Evolutionary conservation across 1,284 basidiomycete genomes (phyloP), one percentile per base, ranked within the genome.

Genomic region (Leccinum fuscescens): DNA sequence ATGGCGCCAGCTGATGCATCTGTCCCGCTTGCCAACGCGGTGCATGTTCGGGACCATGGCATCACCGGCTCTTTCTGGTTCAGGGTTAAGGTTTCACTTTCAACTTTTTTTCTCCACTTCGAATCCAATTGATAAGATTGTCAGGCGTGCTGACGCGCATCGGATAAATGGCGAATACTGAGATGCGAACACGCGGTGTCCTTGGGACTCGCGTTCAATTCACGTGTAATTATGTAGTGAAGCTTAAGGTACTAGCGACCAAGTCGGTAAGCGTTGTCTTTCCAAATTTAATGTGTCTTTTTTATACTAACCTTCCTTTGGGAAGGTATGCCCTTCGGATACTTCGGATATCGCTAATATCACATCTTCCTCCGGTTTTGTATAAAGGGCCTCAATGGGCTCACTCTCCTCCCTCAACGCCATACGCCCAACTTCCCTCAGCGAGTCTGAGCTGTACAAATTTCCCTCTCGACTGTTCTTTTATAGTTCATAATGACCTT

Each of bases 181-280:
- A 60, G 54, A 61, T 64, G 50, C 55, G 51, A 64, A 56, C 56
- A 65, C 62, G 53, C 62, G 71, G 71, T 74, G 71, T 65, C 73
- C 56, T 66, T 67, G 72, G 65, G 63, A 15, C 56, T 20, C 31
- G 24, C 29, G n/a, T 53, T 27, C 24, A 27, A 27, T 27, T 60
- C 73, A 63, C 69, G 70, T 68, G 71, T 67, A 68, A 55, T 50
- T 64, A 66, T 65, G 72, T 74, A 66, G 71, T 75, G 69, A 71
- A 67, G 55, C 53, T 56, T 65, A 64, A 69, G 60, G 62, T 33
- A 69, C 69, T 70, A 58, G 70, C 72, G 70, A 72, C 62, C 54
- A 64, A 52, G 61, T 63, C 63, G 24, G 48, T 50, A 63, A 64
- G 65, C 58, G 71, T 64, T 62, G 63, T 61, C 53, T 62, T 54